Conservation (phyloP, 1,284 basidiomycete genomes). For the Cutaneotrichosporon dermatis region DNA sequence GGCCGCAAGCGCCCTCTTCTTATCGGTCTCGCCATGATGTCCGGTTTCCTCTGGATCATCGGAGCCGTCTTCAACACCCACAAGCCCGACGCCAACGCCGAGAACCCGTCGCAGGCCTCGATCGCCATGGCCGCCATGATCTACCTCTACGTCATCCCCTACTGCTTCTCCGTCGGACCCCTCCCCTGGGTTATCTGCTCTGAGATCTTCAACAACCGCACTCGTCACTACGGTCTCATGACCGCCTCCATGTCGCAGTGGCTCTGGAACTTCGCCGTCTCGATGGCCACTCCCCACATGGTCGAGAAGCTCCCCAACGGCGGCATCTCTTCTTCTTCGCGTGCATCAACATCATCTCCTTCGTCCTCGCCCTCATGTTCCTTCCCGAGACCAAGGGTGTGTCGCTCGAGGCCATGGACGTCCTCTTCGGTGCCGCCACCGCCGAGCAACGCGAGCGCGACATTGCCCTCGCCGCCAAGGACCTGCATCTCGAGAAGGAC, state of each 20-base stretch:
- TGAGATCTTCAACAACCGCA: slow-evolving; percentile 78
- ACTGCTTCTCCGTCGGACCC: slow-evolving; percentile 48
- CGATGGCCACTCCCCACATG: slow-evolving; percentile 66
- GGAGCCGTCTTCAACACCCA: slow-evolving; percentile 71
- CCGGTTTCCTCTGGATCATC: slow-evolving; percentile 60
- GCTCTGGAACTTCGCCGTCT: slow-evolving; percentile 70
- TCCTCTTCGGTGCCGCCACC: slow-evolving; percentile 67
- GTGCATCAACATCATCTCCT: slow-evolving; percentile 39
- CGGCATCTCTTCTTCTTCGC: slow-evolving; percentile 48
- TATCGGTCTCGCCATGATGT: slow-evolving; percentile 58
- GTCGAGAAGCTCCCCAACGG: slow-evolving; percentile 50
- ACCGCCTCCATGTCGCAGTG: slow-evolving; percentile 68
- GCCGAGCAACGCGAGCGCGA: slow-evolving; percentile 58
- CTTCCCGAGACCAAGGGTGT: slow-evolving; percentile 69
- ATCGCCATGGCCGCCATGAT: slow-evolving; percentile 48
- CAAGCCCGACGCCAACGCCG: slow-evolving; percentile 40
- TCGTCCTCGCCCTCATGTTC: slow-evolving; percentile 48
- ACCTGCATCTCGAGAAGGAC: slow-evolving; percentile 14
- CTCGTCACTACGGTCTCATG: slow-evolving; percentile 69
- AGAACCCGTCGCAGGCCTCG: slow-evolving; percentile 24
- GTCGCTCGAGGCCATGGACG: slow-evolving; percentile 60
- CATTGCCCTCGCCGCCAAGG: slow-evolving; percentile 45
- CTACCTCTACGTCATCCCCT: slow-evolving; percentile 49
- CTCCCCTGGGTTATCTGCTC: slow-evolving; percentile 49
- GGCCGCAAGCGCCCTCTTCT: slow-evolving; percentile 40